Percentiles rank a stretch among this genome's conserved stretches.
Conservation (phyloP, 73 alveolate genomes). For the Tetrahymena malaccensis region DNA sequence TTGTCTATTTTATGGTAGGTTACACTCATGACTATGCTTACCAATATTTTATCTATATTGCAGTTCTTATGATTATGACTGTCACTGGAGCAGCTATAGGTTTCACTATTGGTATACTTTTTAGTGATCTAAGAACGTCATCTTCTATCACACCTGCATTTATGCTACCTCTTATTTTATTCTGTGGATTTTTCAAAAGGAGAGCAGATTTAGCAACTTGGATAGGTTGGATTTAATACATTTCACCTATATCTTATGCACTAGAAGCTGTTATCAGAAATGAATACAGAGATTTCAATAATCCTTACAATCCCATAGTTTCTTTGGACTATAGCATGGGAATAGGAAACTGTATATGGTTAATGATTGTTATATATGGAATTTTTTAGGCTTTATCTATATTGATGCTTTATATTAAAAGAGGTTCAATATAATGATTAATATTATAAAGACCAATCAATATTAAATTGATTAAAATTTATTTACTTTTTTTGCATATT, state of each 20-base stretch:
- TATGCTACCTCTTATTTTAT: constrained; percentile 52
- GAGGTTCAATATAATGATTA: background rate
- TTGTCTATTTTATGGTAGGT: constrained; percentile 32
- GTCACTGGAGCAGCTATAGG: constrained; percentile 41
- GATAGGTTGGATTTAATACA: constrained; percentile 61
- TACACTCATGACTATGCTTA: constrained; percentile 1
- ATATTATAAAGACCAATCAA: background rate
- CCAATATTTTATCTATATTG: background rate
- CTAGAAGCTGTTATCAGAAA: constrained; percentile 50
- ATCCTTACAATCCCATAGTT: background rate
- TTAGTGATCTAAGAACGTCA: constrained; percentile 47
- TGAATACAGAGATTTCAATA: constrained; percentile 21
- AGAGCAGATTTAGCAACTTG: constrained; percentile 30
- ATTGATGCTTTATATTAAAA: background rate
- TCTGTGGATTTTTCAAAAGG: constrained; percentile 59
- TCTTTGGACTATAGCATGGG: background rate
- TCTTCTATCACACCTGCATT: constrained; percentile 32
- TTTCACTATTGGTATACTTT: constrained; percentile 43
- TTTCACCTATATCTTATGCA: constrained; percentile 61
- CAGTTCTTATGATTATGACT: background rate
- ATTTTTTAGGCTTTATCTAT: background rate
- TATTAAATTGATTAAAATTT: background rate
- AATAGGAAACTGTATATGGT: background rate
- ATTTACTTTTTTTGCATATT: no score
- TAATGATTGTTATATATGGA: background rate